Percentiles rank a stretch among this genome's conserved stretches.
Evolutionary conservation across 106 monocot genomes (phyloP).

Genomic region (Phalaenopsis equestris): DNA sequence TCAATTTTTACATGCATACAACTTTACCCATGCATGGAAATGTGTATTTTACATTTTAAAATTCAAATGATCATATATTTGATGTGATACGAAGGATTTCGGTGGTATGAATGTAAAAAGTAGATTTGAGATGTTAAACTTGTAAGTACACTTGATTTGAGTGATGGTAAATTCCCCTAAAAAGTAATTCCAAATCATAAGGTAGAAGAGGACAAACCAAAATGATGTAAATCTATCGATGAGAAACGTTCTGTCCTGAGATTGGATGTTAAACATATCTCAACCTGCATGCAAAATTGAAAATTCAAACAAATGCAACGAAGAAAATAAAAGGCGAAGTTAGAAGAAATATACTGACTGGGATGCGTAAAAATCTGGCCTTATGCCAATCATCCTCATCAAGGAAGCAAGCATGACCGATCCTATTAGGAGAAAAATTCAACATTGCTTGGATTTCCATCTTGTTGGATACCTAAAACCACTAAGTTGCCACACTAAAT

Average conservation of each 20-base stretch:
- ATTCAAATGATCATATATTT: too few species aligned
- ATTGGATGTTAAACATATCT: constrained; percentile 96
- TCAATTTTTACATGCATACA: too few species aligned
- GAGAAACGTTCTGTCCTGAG: constrained; percentile 48
- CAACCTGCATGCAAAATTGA: constrained; percentile 42
- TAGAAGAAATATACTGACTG: constrained; percentile 35
- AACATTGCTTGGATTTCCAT: constrained; percentile 85
- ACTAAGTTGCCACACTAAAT: constrained; percentile 32
- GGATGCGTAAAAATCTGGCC: constrained; percentile 56
- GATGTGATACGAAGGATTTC: too few species aligned
- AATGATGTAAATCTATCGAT: constrained; percentile 76
- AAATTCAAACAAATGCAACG: neutral
- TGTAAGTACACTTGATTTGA: too few species aligned
- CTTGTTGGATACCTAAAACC: constrained; percentile 63
- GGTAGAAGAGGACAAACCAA: constrained; percentile 38
- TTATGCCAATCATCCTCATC: constrained; percentile 64
- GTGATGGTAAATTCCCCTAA: too few species aligned
- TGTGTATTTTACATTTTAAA: too few species aligned
- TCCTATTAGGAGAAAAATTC: constrained; percentile 64
- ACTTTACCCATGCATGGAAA: too few species aligned
- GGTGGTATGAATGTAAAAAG: too few species aligned
- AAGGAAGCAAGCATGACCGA: constrained; percentile 90
- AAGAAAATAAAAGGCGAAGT: neutral
- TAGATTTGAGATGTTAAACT: too few species aligned
- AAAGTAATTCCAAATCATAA: neutral